Evolutionary conservation across 768 basidiomycete genomes (phyloP).

Genomic region (Suillus fuscotomentosus): DNA sequence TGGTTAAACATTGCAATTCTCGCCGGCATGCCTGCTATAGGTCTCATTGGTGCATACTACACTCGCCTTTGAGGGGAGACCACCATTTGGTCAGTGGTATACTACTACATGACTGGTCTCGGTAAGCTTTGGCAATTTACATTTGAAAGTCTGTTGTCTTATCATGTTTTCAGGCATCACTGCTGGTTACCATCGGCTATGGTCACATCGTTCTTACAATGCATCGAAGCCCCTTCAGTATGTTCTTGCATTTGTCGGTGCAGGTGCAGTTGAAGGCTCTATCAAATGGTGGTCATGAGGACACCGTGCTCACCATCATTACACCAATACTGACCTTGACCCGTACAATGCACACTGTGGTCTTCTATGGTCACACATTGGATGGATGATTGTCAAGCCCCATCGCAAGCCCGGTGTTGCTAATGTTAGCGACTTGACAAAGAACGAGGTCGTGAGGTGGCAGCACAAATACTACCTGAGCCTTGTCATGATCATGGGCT

Average conservation of each 20-base stretch:
- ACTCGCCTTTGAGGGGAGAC: constrained; percentile 75
- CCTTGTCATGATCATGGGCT: constrained; percentile 68
- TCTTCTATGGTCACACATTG: constrained; percentile 82
- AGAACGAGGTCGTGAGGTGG: constrained; percentile 80
- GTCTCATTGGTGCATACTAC: constrained; percentile 68
- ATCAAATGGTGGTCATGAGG: constrained; percentile 99
- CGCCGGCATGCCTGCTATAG: constrained; percentile 68
- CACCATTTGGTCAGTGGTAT: constrained; percentile 58
- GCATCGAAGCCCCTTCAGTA: constrained; percentile 86
- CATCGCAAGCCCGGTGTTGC: constrained; percentile 87
- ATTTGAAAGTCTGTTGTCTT: constrained; percentile 36
- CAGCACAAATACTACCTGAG: constrained; percentile 80
- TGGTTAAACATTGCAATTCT: constrained; percentile 78
- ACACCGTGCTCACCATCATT: constrained; percentile 95
- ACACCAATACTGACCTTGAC: constrained; percentile 96
- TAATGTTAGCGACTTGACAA: constrained; percentile 82
- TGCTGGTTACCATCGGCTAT: constrained; percentile 94
- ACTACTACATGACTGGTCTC: constrained; percentile 81
- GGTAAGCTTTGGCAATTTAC: constrained; percentile 50
- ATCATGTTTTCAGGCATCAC: constrained; percentile 58
- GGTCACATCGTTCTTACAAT: constrained; percentile 96
- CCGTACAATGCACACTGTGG: constrained; percentile 94
- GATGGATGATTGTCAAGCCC: constrained; percentile 94
- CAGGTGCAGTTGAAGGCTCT: constrained; percentile 93
- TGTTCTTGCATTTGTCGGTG: constrained; percentile 77